Evolutionary conservation across 371 early-diverging fungal genomes (phyloP).

Genomic region (Batkoa obscura): DNA sequence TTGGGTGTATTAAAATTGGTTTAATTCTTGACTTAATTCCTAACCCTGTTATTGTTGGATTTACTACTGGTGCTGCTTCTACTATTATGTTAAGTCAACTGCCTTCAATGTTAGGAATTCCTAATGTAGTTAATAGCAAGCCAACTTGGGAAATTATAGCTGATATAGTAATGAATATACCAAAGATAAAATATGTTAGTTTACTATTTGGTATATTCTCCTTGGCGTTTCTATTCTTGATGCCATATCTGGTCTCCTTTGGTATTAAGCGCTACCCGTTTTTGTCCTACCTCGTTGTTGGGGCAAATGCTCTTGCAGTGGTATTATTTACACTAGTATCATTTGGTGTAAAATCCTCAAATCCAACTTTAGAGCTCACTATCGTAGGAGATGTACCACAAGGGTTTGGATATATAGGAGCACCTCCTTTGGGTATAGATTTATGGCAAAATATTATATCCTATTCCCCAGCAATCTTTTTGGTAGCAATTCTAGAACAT

Average conservation of each 20-base stretch:
- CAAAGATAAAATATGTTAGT: slow-evolving; percentile 18
- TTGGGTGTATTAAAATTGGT: slow-evolving; percentile 61
- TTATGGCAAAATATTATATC: slow-evolving; percentile 22
- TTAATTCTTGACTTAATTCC: slow-evolving; percentile 75
- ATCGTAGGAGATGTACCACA: slow-evolving; percentile 22
- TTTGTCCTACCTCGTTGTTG: neutral
- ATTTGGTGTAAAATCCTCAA: slow-evolving; percentile 30
- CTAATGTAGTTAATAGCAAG: slow-evolving; percentile 31
- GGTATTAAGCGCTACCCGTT: neutral
- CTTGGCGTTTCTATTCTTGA: slow-evolving; percentile 13
- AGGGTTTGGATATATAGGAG: slow-evolving; percentile 37
- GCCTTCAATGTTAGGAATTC: slow-evolving; percentile 47
- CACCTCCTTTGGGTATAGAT: slow-evolving; percentile 22
- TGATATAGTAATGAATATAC: slow-evolving; percentile 23
- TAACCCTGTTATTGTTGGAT: slow-evolving; percentile 42
- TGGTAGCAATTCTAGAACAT: slow-evolving; percentile 65
- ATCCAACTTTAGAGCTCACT: neutral
- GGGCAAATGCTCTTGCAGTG: slow-evolving; percentile 24
- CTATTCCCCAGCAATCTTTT: slow-evolving; percentile 36
- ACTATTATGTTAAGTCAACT: slow-evolving; percentile 53
- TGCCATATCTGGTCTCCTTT: neutral
- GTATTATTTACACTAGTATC: slow-evolving; percentile 54
- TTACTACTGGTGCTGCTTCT: slow-evolving; percentile 48
- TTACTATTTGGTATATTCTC: slow-evolving; percentile 26
- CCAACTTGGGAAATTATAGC: slow-evolving; percentile 26